A percentile compares a stretch with the other conserved stretches of the same genome.
Evolutionary conservation across 208 protist genomes (phyloP).

Genomic region (Endotrypanum monterogeii): DNA sequence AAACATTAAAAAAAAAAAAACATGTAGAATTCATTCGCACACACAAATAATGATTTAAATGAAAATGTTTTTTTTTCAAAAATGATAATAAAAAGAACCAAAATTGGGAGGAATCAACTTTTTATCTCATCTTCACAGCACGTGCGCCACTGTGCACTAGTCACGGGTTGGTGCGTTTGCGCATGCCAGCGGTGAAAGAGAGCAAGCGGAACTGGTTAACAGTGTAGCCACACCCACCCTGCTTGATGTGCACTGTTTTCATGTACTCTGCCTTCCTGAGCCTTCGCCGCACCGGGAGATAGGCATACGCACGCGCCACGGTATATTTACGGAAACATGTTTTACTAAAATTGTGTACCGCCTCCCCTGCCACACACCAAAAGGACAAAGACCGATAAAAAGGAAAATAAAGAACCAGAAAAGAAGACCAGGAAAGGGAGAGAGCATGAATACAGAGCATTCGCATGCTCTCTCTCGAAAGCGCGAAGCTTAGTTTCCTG

Average conservation of each 20-base stretch:
- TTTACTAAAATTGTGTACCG: neutral
- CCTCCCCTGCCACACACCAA: neutral
- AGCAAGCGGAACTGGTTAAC: neutral
- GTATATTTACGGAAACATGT: neutral
- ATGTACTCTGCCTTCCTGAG: neutral
- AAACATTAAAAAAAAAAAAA: too few species aligned
- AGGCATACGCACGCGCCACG: neutral
- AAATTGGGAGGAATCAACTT: neutral
- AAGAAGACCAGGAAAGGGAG: neutral
- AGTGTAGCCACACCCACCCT: neutral
- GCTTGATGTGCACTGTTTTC: neutral
- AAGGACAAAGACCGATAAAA: neutral
- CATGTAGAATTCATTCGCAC: too few species aligned
- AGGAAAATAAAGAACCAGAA: neutral
- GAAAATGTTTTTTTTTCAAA: too few species aligned
- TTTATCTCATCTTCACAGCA: neutral
- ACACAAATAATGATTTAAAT: too few species aligned
- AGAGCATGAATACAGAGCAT: too few species aligned
- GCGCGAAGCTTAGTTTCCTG: neutral
- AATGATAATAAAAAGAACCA: neutral
- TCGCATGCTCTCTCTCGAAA: too few species aligned
- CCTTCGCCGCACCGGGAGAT: neutral
- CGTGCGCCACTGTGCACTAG: neutral
- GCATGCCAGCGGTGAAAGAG: neutral
- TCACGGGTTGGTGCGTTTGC: neutral